These are phyloP conservation scores for Hypoxylon sp. DNA, from an alignment of 2,329 filamentous ascomycete genomes.

Conservation along the genomic window DNA sequence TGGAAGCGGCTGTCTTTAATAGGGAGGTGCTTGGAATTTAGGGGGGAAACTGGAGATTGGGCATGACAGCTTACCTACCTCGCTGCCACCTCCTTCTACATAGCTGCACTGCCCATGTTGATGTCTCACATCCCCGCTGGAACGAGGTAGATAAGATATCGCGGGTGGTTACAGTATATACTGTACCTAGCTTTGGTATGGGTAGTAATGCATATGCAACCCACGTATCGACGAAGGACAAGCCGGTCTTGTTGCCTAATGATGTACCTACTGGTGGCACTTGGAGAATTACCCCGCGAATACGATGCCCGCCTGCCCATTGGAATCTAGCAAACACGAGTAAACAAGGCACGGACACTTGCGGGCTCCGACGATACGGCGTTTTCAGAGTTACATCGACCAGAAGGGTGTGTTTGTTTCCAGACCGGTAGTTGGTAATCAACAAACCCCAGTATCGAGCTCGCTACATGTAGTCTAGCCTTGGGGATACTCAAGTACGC, in stretches of 20 bases:
- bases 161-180: not conserved
- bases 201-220: constrained; percentile 19
- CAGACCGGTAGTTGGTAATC: constrained; percentile 30
- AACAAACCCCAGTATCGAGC: constrained; percentile 7
- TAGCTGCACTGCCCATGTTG: too few relatives aligned
- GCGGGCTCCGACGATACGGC: not conserved
- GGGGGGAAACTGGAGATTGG: constrained; percentile 3
- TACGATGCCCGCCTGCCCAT: constrained; percentile 21
- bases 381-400: constrained; percentile 22
- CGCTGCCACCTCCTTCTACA: too few relatives aligned
- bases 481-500: constrained; percentile 21
- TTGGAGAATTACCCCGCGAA: constrained; percentile 28
- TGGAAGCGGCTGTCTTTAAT: not conserved
- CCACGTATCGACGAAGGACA: not conserved
- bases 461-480: not conserved
- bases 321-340: constrained; percentile 15
- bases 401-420: constrained; percentile 11
- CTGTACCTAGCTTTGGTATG: too few relatives aligned
- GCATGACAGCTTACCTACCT: constrained; percentile 11
- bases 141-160: constrained; percentile 9
- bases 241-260: constrained; percentile 12
- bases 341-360: constrained; percentile 13
- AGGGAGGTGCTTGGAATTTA: constrained; percentile 3
- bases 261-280: constrained; percentile 21
- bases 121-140: constrained; percentile 8